phyloP scores from a whole-genome alignment of 2,329 filamentous ascomycete species.

The Fusarium chuoi region DNA sequence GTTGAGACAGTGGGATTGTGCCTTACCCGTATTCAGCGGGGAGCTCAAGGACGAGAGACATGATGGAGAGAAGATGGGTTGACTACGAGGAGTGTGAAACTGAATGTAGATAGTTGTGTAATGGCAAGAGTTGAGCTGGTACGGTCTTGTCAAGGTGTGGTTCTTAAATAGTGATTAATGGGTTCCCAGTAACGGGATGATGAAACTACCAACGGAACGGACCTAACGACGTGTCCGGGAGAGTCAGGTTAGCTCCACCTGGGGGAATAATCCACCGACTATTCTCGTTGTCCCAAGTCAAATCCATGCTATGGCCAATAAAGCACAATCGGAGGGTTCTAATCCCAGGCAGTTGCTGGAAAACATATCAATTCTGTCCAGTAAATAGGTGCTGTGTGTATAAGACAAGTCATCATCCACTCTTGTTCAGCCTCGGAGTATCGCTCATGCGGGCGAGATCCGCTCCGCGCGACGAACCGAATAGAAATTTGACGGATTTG shows the following conservation, averaged over 20 bases:
- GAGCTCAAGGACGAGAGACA: slow-evolving; percentile 57
- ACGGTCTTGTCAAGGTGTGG: slow-evolving; percentile 8
- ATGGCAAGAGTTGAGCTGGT: neutral
- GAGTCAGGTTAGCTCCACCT: slow-evolving; percentile 26
- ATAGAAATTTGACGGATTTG: neutral
- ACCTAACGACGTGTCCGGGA: slow-evolving; percentile 1
- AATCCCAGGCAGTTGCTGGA: neutral
- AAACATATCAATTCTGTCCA: neutral
- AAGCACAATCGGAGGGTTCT: neutral
- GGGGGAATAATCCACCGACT: slow-evolving; percentile 7
- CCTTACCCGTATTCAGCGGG: slow-evolving; percentile 64
- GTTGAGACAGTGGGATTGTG: neutral
- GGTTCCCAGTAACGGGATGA: neutral
- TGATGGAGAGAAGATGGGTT: slow-evolving; percentile 43
- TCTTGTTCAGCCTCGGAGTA: neutral
- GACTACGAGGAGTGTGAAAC: neutral
- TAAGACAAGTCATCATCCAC: neutral
- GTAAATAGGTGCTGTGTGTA: neutral
- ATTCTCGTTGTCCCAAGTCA: neutral
- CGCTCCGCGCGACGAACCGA: slow-evolving; percentile 24
- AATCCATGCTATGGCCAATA: neutral
- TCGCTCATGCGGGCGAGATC: slow-evolving; percentile 6
- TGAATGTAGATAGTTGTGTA: neutral
- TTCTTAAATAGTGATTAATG: slow-evolving; percentile 27
- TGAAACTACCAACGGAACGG: slow-evolving; percentile 29